Evolutionary conservation across 352 stramenopile genomes (phyloP), one percentile per base, ranked within the genome.

Genomic region (Pilasporangium apinafurcum): DNA sequence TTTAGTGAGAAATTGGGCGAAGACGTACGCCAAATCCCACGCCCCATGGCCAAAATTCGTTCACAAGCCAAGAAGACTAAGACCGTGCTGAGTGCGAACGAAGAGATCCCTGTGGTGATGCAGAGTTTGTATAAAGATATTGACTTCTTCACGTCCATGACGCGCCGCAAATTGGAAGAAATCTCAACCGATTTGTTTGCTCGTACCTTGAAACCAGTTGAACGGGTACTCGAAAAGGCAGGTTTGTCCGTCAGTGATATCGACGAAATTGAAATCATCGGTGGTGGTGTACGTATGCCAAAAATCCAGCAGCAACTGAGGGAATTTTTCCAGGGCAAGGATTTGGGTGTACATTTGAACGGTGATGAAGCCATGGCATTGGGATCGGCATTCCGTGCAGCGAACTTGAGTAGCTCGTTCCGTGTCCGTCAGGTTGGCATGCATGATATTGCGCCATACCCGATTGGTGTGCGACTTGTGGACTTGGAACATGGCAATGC

Each of bases 351-450:
- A 46, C 96, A 99, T 70, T 77, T 99, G 36, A 99, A 99, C 68
- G 96, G 94, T 37, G 96, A 99, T 63, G 96, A 99, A 68, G 93
- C 92, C 33, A 98, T 98, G 86, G 96, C 94, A 6, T 65, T 98
- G 1, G 96, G 96, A 36, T 87, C 93, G 10, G 91, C 95, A 6
- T 98, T 98, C 72, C 83, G 93, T 42, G 96, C 88, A 28, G 96
- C 96, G 6, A 99, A 99, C 68, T 66, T 98, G 41, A 96, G 75
- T 37, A 98, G 93, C 34, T 85, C 91, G 34, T 99, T 98, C 82
- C 83, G 92, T 50, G 93, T 98, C 32, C 76, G 94, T 29, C 87
- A 97, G 50, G 86, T 98, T 8, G 92, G 93, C 39, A 94, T 99
- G 84, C 83, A 76, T 5, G 95, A 98, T 65, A 77, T 97, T 39